phyloP scores from a whole-genome alignment of 1,284 basidiomycete species.

The Ustilago xerochloae region DNA sequence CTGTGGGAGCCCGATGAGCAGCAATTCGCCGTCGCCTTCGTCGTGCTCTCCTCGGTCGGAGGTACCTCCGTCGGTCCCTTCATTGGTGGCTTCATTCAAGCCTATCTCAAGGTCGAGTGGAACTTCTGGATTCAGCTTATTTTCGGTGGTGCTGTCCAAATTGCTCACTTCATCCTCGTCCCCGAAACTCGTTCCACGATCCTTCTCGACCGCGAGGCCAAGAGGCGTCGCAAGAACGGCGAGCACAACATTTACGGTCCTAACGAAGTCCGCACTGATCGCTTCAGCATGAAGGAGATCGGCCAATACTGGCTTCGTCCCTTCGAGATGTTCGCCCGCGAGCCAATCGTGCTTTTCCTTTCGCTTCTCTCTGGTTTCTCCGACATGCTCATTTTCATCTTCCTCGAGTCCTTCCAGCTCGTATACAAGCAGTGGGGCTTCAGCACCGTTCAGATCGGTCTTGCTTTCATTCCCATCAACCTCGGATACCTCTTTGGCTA shows the following conservation, averaged over 20 bases:
- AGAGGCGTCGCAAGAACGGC: slow-evolving; percentile 67
- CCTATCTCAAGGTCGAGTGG: slow-evolving; percentile 58
- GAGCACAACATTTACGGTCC: slow-evolving; percentile 69
- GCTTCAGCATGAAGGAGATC: slow-evolving; percentile 68
- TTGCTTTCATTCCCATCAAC: slow-evolving; percentile 69
- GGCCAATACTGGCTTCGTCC: slow-evolving; percentile 67
- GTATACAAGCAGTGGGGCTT: slow-evolving; percentile 70
- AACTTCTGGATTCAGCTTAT: slow-evolving; percentile 70
- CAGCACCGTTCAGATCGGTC: slow-evolving; percentile 63
- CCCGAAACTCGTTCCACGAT: slow-evolving; percentile 70
- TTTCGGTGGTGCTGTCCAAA: slow-evolving; percentile 69
- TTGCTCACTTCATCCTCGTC: slow-evolving; percentile 69
- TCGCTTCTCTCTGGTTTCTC: slow-evolving; percentile 70
- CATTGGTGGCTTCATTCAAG: slow-evolving; percentile 59
- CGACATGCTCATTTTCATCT: slow-evolving; percentile 70
- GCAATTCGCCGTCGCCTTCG: slow-evolving; percentile 65
- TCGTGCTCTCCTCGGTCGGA: slow-evolving; percentile 66
- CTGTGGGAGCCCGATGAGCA: slow-evolving; percentile 67
- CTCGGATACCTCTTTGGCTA: slow-evolving; percentile 70
- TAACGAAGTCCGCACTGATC: slow-evolving; percentile 67
- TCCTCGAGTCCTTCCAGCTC: slow-evolving; percentile 69
- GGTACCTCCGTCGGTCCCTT: slow-evolving; percentile 66
- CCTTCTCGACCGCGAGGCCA: slow-evolving; percentile 69
- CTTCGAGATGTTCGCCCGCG: slow-evolving; percentile 68
- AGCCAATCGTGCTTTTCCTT: slow-evolving; percentile 70